Conservation (phyloP, 2,329 filamentous ascomycete genomes). For the Plenodomus biglobosus region DNA sequence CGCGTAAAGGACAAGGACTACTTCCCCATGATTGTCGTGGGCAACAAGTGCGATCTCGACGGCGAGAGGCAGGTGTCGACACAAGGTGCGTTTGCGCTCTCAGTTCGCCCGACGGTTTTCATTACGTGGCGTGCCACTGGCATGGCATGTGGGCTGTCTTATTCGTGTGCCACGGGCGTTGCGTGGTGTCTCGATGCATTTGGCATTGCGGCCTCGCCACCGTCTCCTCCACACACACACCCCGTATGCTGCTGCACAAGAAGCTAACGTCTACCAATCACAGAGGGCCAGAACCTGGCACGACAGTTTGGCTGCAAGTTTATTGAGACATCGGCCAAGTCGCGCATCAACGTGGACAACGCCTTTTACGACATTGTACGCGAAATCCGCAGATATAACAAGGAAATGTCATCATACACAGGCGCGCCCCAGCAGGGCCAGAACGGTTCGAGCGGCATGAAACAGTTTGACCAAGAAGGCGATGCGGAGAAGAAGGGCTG, state of each 20-base stretch:
- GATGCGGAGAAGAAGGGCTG: constrained; percentile 69
- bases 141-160: no score
- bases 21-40: constrained; percentile 98
- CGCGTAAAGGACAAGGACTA: constrained; percentile 99
- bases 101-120: no score
- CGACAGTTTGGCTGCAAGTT: constrained; percentile 93
- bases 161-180: no score
- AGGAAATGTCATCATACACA: constrained; percentile 89
- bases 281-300: constrained; percentile 88
- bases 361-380: constrained; percentile 98
- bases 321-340: constrained; percentile 98
- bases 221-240: no score
- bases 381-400: constrained; percentile 97
- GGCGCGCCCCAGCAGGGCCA: constrained; percentile 62
- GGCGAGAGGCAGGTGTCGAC: constrained; percentile 85
- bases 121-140: no score
- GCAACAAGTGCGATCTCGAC: constrained; percentile 99
- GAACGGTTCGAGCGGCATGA: constrained; percentile 55
- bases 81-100: constrained; percentile 67
- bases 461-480: constrained; percentile 79
- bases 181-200: no score
- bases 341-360: constrained; percentile 96
- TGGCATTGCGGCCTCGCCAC: no score
- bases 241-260: no score
- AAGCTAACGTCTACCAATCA: constrained; percentile 20